Evolutionary conservation across 1,284 basidiomycete genomes (phyloP).

Genomic region (Mixia osmundae): DNA sequence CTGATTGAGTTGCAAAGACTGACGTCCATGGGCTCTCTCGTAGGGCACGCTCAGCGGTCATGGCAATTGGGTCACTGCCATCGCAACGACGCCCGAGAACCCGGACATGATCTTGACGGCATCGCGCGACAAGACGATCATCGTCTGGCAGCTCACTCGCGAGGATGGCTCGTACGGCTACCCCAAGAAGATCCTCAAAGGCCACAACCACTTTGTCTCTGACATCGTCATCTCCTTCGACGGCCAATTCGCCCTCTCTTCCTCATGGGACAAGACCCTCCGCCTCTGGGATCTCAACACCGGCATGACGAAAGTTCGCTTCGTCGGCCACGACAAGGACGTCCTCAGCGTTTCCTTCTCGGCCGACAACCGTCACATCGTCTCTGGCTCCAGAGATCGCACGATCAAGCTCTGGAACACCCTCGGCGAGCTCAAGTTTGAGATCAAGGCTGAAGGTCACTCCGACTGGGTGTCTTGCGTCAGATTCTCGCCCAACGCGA

Average conservation of each 20-base stretch:
- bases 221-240: constrained; percentile 97
- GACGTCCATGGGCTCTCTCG: not conserved
- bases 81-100: constrained; percentile 19
- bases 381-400: constrained; percentile 88
- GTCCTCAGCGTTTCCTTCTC: constrained; percentile 95
- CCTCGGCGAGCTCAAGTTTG: constrained; percentile 98
- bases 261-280: constrained; percentile 99
- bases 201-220: constrained; percentile 99
- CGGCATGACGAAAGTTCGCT: constrained; percentile 77
- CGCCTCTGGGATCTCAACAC: constrained; percentile 98
- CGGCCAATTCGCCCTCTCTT: constrained; percentile 96
- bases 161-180: constrained; percentile 72
- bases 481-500: constrained; percentile 93
- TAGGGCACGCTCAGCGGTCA: constrained; percentile 55
- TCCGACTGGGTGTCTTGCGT: constrained; percentile 97
- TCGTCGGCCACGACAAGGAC: constrained; percentile 94
- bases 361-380: constrained; percentile 95
- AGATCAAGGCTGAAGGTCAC: constrained; percentile 98
- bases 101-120: constrained; percentile 21
- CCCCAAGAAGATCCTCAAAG: constrained; percentile 91
- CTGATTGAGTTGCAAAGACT: not conserved
- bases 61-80: constrained; percentile 28
- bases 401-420: constrained; percentile 99
- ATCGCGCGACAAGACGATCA: constrained; percentile 79
- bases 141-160: constrained; percentile 96